Evolutionary conservation across 1,284 basidiomycete genomes (phyloP), one percentile per base, ranked within the genome.

Genomic region (Inonotus hispidus): DNA sequence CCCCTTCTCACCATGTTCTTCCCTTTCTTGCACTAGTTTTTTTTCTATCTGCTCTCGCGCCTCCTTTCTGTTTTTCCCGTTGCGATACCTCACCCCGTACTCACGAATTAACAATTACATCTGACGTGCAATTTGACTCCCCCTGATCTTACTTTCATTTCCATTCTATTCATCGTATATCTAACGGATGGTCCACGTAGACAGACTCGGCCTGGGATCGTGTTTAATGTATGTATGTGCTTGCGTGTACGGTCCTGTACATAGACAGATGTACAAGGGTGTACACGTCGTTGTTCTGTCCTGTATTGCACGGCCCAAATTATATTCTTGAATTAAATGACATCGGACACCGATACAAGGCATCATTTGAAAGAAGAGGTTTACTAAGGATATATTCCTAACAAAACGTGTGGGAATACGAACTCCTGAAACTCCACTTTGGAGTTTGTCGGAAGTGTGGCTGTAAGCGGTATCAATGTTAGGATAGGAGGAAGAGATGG

Each of bases 51-150:
- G 49, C 27, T 19, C 45, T 47, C 32, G 19, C 49, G 29, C 52
- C 29, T 41, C n/a, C n/a, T 37, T 37, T 37, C 35, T 58, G 11
- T 32, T 35, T 25, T 27, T n/a, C 10, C 50, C 23, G 1, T 32
- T 27, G 56, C 56, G 56, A 57, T 45, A 57, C 56, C 56, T 47
- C 23, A 41, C n/a, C 35, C 55, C 10, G 13, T n/a, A 21, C 25
- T 45, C 46, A 49, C 46, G 46, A 49, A 49, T 43, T 3, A 14
- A 14, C 13, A 14, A 23, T 25, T 14, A 49, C 46, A 23, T 16
- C 13, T 21, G 23, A 49, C 19, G n/a, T n/a, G 13, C 19, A 21
- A n/a, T 43, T 43, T n/a, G 16, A 43, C 19, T 10, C 16, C 38
- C 11, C 7, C 7, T n/a, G 3, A 16, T 43, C 19, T 43, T 16